A percentile compares a stretch with the other conserved stretches of the same genome.
Evolutionary conservation across 2,329 filamentous ascomycete genomes (phyloP).

Genomic region (Aaosphaeria arxii): DNA sequence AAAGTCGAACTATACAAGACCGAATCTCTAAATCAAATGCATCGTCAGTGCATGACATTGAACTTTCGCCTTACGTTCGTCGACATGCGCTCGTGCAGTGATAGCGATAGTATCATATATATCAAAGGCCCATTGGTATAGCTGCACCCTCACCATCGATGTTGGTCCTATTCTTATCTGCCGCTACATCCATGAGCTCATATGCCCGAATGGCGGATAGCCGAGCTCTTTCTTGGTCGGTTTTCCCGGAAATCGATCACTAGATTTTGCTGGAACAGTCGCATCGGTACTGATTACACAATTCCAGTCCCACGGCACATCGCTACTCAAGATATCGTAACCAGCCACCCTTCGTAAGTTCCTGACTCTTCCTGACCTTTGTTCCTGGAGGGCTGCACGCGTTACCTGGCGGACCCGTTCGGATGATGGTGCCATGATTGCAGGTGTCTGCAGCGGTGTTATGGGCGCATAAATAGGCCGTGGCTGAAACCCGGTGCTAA

Average conservation of each 20-base stretch:
- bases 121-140: no score
- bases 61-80: no score
- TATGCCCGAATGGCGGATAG: slow-evolving; percentile 1
- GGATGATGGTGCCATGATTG: not conserved
- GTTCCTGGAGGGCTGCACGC: not conserved
- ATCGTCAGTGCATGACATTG: no score
- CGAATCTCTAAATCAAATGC: no score
- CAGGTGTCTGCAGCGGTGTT: not conserved
- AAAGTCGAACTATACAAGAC: no score
- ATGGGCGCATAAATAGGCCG: no score
- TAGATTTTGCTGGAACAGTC: not conserved
- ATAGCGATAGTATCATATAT: no score
- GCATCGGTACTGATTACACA: slow-evolving; percentile 27
- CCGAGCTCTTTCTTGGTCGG: slow-evolving; percentile 3
- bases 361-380: not conserved
- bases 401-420: not conserved
- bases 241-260: slow-evolving; percentile 1
- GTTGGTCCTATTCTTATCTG: no score
- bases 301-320: slow-evolving; percentile 33
- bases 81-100: no score
- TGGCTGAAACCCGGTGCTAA: no score
- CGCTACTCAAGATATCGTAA: slow-evolving; percentile 23
- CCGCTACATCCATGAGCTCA: not conserved
- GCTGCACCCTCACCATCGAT: no score
- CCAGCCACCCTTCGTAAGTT: slow-evolving; percentile 24